Evolutionary conservation across 768 basidiomycete genomes (phyloP).

Genomic region (Trametes meyenii): DNA sequence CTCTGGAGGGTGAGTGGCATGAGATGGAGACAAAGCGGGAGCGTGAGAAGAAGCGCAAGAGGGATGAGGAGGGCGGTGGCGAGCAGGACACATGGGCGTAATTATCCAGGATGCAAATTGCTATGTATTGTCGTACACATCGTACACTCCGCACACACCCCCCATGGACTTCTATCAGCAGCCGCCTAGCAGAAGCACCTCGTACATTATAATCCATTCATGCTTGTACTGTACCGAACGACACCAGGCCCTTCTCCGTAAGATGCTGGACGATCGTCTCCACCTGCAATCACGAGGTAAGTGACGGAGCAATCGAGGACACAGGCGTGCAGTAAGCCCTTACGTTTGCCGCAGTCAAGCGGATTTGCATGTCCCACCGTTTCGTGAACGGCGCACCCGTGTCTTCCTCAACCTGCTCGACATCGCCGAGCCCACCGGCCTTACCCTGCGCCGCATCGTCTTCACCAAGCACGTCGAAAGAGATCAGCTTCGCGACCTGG

Average conservation of each 20-base stretch:
- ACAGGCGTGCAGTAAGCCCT: conserved; percentile 31
- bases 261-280: conserved; percentile 87
- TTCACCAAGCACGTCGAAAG: conserved; percentile 86
- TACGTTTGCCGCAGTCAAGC: conserved; percentile 86
- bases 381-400: conserved; percentile 90
- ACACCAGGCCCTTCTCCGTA: conserved; percentile 67
- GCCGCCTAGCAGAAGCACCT: conserved; percentile 38
- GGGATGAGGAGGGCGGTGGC: conserved; percentile 46
- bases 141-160: conserved; percentile 13
- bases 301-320: conserved; percentile 7
- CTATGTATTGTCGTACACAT: conserved; percentile 31
- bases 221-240: conserved; percentile 29
- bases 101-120: conserved; percentile 24
- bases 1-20: conserved; percentile 95
- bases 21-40: conserved; percentile 95
- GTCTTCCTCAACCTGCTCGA: conserved; percentile 83
- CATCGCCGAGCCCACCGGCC: conserved; percentile 89
- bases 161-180: conserved; percentile 21
- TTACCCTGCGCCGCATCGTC: conserved; percentile 94
- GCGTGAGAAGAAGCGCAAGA: conserved; percentile 77
- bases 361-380: conserved; percentile 94
- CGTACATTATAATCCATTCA: conserved; percentile 26
- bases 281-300: conserved; percentile 49
- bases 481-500: conserved; percentile 92
- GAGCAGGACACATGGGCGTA: background rate